Evolutionary conservation across 2,329 filamentous ascomycete species (phyloP), one percentile per base, ranked within the genome.

Genomic region (Sporothrix mexicana): DNA sequence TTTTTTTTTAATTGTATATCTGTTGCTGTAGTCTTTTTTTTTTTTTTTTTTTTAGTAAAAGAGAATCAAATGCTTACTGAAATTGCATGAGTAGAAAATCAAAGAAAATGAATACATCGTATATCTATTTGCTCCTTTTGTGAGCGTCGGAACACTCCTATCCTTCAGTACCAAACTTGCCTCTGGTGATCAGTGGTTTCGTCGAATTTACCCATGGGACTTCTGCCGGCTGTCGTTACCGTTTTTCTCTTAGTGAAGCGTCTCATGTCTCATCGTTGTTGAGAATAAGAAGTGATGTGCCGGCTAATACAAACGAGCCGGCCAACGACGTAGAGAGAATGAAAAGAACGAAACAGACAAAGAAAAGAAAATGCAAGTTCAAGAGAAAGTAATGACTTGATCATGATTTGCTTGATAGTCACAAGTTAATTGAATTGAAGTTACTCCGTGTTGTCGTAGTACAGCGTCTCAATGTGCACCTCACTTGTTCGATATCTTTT

Each of bases 281-380:
- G 64, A 10, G 45, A 6, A 49, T 20, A 67, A 49, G 8, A 36
- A 36, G 20, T 67, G 64, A 51, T 67, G 45, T 45, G 20, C 62
- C 64, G 64, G 64, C 45, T 67, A 67, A 67, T 67, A 30, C 23
- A 36, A 13, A 15, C 64, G 49, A 69, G 66, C 45, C 66, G 66
- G 17, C 23, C 3, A n/a, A 20, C 30, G 62, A 49, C 43, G 45
- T 49, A 49, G n/a, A n/a, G n/a, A n/a, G n/a, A 20, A 9, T n/a
- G 10, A 15, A 49, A 25, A 49, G 10, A 23, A 25, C 0, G 6
- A 36, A 61, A 49, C 1, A 43, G 6, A 66, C 13, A 9, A 20
- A 45, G 17, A 20, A 30, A 9, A 30, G 51, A 68, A 47, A 51
- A 45, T n/a, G n/a, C n/a, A n/a, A n/a, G n/a, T n/a, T n/a, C n/a